phyloP scores from a whole-genome alignment of 768 basidiomycete genomes.

The Lentinus tigrinus region DNA sequence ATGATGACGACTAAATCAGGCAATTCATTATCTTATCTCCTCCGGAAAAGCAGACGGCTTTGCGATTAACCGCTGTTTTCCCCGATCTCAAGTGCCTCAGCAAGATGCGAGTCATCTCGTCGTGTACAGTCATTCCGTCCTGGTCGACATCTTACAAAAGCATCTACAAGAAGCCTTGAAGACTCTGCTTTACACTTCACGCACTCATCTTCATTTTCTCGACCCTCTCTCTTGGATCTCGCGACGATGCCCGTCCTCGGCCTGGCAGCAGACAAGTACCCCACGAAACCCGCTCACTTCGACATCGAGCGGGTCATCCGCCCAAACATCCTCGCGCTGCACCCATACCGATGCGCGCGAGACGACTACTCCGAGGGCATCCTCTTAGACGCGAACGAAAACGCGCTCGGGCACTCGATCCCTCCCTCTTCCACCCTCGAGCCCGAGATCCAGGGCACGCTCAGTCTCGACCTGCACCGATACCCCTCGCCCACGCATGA shows the following conservation, averaged over 20 bases:
- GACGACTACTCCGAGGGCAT: constrained; percentile 93
- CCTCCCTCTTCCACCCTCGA: constrained; percentile 32
- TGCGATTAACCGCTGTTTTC: not conserved
- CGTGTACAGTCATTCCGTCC: not conserved
- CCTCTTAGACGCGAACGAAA: constrained; percentile 97
- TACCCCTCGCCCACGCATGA: constrained; percentile 94
- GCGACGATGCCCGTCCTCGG: constrained; percentile 62
- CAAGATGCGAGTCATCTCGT: constrained; percentile 2
- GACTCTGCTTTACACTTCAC: not conserved
- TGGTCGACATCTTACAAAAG: not conserved
- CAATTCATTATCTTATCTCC: constrained; percentile 13
- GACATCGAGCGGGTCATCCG: constrained; percentile 80
- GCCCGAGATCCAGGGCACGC: constrained; percentile 36
- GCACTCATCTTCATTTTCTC: too few species aligned
- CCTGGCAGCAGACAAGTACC: constrained; percentile 42
- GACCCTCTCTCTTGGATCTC: not conserved
- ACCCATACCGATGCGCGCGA: constrained; percentile 93
- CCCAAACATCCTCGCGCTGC: constrained; percentile 89
- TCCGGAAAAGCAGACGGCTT: not conserved
- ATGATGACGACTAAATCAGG: not conserved
- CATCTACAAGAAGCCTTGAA: not conserved
- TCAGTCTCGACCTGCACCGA: constrained; percentile 68
- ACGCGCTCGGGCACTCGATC: constrained; percentile 87
- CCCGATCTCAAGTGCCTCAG: not conserved
- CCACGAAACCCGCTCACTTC: constrained; percentile 74